phyloP scores from a whole-genome alignment of 1,139 yeast genomes.

The Meyerozyma smithsonii region DNA sequence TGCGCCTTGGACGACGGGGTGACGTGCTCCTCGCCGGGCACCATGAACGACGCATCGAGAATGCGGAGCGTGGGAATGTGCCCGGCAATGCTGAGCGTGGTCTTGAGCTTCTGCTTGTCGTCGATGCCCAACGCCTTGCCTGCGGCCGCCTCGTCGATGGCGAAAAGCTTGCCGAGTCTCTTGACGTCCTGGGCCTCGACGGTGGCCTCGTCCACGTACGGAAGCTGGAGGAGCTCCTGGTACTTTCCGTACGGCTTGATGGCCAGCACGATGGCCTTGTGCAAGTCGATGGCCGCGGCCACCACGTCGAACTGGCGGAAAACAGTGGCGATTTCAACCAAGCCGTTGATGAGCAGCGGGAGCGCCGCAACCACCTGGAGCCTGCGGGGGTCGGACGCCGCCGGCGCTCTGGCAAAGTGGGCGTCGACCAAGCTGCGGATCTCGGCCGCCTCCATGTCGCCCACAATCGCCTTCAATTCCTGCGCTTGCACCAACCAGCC shows the following conservation, averaged over 20 bases:
- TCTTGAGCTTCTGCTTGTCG: conserved; percentile 40
- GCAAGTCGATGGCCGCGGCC: conserved; percentile 57
- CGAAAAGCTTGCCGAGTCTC: conserved; percentile 65
- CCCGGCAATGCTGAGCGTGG: conserved; percentile 56
- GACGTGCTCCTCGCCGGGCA: conserved; percentile 80
- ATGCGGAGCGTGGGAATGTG: conserved; percentile 68
- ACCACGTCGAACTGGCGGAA: conserved; percentile 73
- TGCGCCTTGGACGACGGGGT: conserved; percentile 75
- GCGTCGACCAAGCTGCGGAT: conserved; percentile 49
- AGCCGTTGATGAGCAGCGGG: conserved; percentile 65
- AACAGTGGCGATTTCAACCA: conserved; percentile 74
- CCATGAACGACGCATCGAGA: conserved; percentile 68
- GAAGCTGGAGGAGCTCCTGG: conserved; percentile 76
- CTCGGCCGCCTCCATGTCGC: conserved; percentile 38
- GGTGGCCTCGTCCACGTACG: conserved; percentile 51
- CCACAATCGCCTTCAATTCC: conserved; percentile 50
- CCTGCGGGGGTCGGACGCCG: conserved; percentile 28
- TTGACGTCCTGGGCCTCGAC: conserved; percentile 44
- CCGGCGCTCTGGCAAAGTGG: conserved; percentile 47
- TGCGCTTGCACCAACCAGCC: conserved; percentile 58
- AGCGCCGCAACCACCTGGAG: conserved; percentile 57
- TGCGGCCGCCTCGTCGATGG: conserved; percentile 51
- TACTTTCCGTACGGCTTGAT: conserved; percentile 52
- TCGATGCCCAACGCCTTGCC: conserved; percentile 52
- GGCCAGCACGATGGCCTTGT: conserved; percentile 76